Percentiles rank a stretch among this genome's conserved stretches.
Conservation (phyloP, 257 asterid species). For the Verbascum thapsus region DNA sequence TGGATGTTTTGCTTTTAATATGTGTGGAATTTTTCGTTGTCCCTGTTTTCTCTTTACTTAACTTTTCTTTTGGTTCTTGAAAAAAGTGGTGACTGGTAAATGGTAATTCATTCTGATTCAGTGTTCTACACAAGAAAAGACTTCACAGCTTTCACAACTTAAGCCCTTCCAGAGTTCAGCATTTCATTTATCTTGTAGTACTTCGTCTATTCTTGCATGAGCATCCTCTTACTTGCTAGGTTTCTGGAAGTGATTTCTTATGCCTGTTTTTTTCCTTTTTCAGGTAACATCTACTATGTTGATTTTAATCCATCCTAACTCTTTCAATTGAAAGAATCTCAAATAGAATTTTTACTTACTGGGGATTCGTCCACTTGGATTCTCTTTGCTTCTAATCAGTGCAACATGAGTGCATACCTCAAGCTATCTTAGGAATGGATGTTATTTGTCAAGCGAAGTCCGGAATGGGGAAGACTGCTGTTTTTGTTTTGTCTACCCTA, state of each 20-base stretch:
- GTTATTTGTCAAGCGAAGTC: slow-evolving; percentile 89
- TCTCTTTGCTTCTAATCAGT: slow-evolving; percentile 67
- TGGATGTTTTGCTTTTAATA: not conserved
- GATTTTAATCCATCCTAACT: slow-evolving; percentile 41
- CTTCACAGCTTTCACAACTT: not conserved
- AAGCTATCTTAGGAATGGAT: slow-evolving; percentile 87
- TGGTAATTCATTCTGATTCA: not conserved
- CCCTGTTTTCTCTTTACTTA: no score
- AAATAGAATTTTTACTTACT: slow-evolving; percentile 35
- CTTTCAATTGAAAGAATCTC: slow-evolving; percentile 41
- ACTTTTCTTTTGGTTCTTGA: no score
- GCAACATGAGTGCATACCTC: slow-evolving; percentile 90
- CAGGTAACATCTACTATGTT: slow-evolving; percentile 37
- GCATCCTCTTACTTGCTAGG: not conserved
- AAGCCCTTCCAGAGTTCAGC: not conserved
- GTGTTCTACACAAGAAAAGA: not conserved
- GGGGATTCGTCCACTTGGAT: slow-evolving; percentile 56
- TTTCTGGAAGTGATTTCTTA: not conserved
- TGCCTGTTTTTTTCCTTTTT: slow-evolving; percentile 9
- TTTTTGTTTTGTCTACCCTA: slow-evolving; percentile 70
- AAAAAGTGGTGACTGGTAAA: no score
- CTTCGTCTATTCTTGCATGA: slow-evolving; percentile 1
- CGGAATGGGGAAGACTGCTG: slow-evolving; percentile 91
- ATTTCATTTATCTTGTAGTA: not conserved
- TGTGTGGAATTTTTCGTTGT: not conserved